phyloP scores from a whole-genome alignment of 1,284 basidiomycete genomes.

The Xerocomus nothofagi region DNA sequence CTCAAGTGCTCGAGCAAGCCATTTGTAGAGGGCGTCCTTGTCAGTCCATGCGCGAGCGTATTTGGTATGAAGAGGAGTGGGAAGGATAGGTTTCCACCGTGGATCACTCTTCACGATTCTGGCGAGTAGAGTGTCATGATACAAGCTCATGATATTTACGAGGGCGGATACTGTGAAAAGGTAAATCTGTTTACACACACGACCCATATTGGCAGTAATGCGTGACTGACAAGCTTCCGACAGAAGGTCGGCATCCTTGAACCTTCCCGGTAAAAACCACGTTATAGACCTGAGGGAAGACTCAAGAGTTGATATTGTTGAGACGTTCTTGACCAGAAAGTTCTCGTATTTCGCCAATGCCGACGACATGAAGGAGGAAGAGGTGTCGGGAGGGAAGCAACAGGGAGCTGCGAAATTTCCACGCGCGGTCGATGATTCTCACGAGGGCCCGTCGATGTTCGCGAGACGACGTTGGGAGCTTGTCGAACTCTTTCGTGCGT shows the following conservation, averaged over 20 bases:
- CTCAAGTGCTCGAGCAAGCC: slow-evolving; percentile 71
- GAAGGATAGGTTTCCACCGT: slow-evolving; percentile 69
- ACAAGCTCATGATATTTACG: slow-evolving; percentile 78
- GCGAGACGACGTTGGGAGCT: too few species aligned
- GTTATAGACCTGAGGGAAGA: slow-evolving; percentile 86
- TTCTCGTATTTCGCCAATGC: slow-evolving; percentile 70
- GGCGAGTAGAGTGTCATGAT: slow-evolving; percentile 82
- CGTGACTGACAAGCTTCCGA: slow-evolving; percentile 82
- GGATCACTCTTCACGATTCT: slow-evolving; percentile 62
- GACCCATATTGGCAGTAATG: slow-evolving; percentile 11
- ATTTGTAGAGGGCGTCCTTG: slow-evolving; percentile 66
- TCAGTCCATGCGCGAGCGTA: slow-evolving; percentile 85
- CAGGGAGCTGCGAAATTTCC: slow-evolving; percentile 10
- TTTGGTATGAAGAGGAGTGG: slow-evolving; percentile 66
- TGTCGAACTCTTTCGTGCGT: too few species aligned
- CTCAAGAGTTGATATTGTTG: slow-evolving; percentile 85
- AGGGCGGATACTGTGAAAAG: slow-evolving; percentile 59
- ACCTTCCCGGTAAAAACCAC: slow-evolving; percentile 93
- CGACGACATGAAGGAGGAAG: slow-evolving; percentile 40
- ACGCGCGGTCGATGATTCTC: slow-evolving; percentile 8
- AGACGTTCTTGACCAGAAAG: slow-evolving; percentile 81
- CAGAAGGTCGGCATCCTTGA: slow-evolving; percentile 94
- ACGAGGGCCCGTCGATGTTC: not conserved
- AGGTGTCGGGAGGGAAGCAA: slow-evolving; percentile 1
- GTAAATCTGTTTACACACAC: slow-evolving; percentile 15